Evolutionary conservation across 2,329 filamentous ascomycete species (phyloP).

Genomic region (Fusarium drepaniforme): DNA sequence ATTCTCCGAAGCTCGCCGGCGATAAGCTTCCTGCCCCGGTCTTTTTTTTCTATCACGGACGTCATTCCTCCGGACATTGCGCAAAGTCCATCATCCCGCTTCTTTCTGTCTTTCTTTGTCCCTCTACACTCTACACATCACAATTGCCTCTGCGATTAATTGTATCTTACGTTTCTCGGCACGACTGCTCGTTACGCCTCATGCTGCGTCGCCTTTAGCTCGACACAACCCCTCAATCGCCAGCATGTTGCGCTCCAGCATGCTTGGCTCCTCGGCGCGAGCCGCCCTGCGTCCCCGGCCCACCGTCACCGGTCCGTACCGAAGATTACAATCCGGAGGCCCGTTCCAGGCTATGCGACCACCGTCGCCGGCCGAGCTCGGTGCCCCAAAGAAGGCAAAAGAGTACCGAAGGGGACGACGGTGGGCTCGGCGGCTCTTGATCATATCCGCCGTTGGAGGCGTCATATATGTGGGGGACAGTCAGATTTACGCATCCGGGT

Average conservation of each 20-base stretch:
- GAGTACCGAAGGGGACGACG: slow-evolving; percentile 77
- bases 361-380: slow-evolving; percentile 83
- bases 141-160: not conserved
- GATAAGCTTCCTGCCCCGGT: slow-evolving; percentile 33
- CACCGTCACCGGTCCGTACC: slow-evolving; percentile 61
- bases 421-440: slow-evolving; percentile 81
- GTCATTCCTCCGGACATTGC: slow-evolving; percentile 33
- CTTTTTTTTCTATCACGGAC: slow-evolving; percentile 38
- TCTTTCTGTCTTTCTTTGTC: not conserved
- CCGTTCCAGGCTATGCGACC: slow-evolving; percentile 77
- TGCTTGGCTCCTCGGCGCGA: slow-evolving; percentile 40
- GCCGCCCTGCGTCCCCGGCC: slow-evolving; percentile 45
- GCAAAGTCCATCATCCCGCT: slow-evolving; percentile 16
- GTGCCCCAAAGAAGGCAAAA: slow-evolving; percentile 77
- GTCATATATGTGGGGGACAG: slow-evolving; percentile 77
- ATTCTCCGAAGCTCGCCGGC: slow-evolving; percentile 41
- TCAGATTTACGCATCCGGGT: slow-evolving; percentile 81
- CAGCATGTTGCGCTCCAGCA: slow-evolving; percentile 47
- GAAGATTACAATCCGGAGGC: slow-evolving; percentile 47
- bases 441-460: slow-evolving; percentile 70
- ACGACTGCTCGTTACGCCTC: not conserved
- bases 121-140: not conserved
- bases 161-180: not conserved
- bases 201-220: slow-evolving; percentile 24
- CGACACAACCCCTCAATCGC: slow-evolving; percentile 28